These are phyloP conservation scores for Triglochin maritima DNA, from an alignment of 106 monocot genomes.

Conservation along the genomic window DNA sequence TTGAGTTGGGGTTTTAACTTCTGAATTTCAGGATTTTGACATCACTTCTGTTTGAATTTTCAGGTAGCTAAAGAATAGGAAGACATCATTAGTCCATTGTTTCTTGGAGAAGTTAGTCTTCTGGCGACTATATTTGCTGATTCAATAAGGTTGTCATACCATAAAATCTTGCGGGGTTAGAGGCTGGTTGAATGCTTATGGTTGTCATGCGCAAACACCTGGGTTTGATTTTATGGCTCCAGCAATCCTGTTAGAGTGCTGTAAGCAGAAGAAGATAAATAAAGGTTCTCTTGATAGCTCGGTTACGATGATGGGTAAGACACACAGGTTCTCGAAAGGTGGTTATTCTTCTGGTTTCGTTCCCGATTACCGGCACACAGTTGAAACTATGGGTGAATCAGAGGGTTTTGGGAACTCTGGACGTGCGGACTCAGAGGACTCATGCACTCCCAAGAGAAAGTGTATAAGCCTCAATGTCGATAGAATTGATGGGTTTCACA, in stretches of 20 bases:
- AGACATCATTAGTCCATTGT: too few relatives aligned
- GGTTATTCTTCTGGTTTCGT: conserved; percentile 33
- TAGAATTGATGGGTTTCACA: conserved; percentile 26
- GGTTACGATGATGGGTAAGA: conserved; percentile 45
- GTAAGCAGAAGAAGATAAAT: conserved; percentile 13
- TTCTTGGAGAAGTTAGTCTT: too few relatives aligned
- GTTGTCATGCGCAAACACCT: background rate
- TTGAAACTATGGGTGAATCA: conserved; percentile 69
- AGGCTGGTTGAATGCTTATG: background rate
- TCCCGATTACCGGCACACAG: conserved; percentile 57
- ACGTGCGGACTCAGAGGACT: conserved; percentile 54
- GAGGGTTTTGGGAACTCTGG: conserved; percentile 54
- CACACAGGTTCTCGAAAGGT: conserved; percentile 39
- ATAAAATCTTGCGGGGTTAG: too few relatives aligned
- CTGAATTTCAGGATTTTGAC: too few relatives aligned
- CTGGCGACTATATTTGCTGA: too few relatives aligned
- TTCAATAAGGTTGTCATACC: too few relatives aligned
- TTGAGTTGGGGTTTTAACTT: too few relatives aligned
- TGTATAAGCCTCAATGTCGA: conserved; percentile 45
- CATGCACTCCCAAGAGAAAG: conserved; percentile 60
- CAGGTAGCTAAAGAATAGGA: too few relatives aligned
- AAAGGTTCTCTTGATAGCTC: conserved; percentile 10
- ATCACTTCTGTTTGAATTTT: too few relatives aligned
- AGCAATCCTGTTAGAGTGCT: conserved; percentile 33
- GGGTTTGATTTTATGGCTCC: conserved; percentile 26